These are phyloP conservation scores for Blepharisma stoltei DNA, from an alignment of 73 alveolate species.

Conservation along the genomic window DNA sequence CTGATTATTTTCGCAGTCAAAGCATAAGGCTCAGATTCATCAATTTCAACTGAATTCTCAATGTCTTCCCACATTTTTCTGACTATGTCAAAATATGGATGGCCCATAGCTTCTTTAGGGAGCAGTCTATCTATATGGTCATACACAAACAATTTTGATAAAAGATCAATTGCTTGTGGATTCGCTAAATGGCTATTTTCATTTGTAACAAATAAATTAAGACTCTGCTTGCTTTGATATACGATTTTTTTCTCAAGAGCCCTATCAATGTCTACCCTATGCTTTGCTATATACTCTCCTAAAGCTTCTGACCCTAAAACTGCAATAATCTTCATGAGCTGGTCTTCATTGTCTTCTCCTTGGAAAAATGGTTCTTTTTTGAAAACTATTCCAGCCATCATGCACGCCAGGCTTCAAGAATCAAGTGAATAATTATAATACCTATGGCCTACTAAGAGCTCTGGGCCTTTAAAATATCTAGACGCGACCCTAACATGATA, in stretches of 20 bases:
- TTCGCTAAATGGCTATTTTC: conserved; percentile 23
- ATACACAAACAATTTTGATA: neutral
- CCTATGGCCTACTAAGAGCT: conserved; percentile 76
- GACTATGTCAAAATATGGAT: conserved; percentile 89
- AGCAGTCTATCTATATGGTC: conserved; percentile 68
- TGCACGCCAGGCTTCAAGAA: conserved; percentile 89
- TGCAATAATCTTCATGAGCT: conserved; percentile 90
- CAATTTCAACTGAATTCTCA: neutral
- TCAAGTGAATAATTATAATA: conserved; percentile 84
- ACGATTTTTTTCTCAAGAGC: conserved; percentile 50
- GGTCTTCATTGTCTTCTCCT: conserved; percentile 95
- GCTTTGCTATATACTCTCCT: conserved; percentile 34
- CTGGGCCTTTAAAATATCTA: conserved; percentile 94
- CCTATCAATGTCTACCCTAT: conserved; percentile 49
- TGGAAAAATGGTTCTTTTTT: conserved; percentile 96
- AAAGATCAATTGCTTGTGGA: conserved; percentile 17
- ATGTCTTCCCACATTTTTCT: conserved; percentile 23
- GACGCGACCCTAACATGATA: conserved; percentile 95
- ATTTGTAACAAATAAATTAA: neutral
- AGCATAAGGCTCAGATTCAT: too few species aligned
- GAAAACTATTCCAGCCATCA: conserved; percentile 92
- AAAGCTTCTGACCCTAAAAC: conserved; percentile 92
- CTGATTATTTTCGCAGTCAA: too few species aligned
- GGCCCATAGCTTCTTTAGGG: conserved; percentile 95
- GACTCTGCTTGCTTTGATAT: conserved; percentile 27